Conservation (phyloP, 2,329 filamentous ascomycete species). For the Laburnicola sp. region DNA sequence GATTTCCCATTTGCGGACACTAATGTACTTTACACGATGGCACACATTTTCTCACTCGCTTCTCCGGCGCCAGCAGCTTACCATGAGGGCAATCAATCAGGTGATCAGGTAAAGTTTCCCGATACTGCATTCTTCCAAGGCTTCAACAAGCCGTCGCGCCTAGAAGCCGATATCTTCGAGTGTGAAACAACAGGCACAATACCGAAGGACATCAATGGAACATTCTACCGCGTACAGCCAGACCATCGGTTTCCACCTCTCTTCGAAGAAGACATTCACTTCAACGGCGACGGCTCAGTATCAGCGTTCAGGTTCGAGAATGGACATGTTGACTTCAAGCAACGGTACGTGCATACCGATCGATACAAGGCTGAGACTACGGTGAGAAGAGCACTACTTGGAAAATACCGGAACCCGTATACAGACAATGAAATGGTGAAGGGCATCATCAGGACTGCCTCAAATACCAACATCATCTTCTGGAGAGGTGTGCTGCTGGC, state of each 20-base stretch:
- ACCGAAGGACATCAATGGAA: conserved; percentile 50
- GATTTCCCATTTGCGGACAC: too few species aligned
- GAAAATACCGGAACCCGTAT: conserved; percentile 58
- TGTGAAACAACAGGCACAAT: conserved; percentile 48
- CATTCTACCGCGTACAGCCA: conserved; percentile 51
- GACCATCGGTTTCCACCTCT: conserved; percentile 58
- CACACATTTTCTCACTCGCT: conserved; percentile 41
- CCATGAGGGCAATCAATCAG: conserved; percentile 25
- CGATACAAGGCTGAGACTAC: conserved; percentile 46
- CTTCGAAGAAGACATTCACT: conserved; percentile 58
- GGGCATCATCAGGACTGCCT: conserved; percentile 41
- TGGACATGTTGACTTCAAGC: conserved; percentile 49
- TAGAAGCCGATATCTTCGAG: conserved; percentile 47
- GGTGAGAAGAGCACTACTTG: conserved; percentile 52
- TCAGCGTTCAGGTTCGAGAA: conserved; percentile 49
- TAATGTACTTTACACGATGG: conserved; percentile 23
- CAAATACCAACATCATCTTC: conserved; percentile 24
- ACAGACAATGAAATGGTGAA: conserved; percentile 51
- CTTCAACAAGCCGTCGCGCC: conserved; percentile 46
- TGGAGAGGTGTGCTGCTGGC: conserved; percentile 17
- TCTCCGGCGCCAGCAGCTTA: conserved; percentile 30
- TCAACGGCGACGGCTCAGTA: conserved; percentile 51
- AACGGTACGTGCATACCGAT: conserved; percentile 50
- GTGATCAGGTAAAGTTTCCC: conserved; percentile 38
- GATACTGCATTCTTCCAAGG: conserved; percentile 43